Evolutionary conservation across 2,329 filamentous ascomycete genomes (phyloP), one percentile per base, ranked within the genome.

Genomic region (Alternaria arborescens): DNA sequence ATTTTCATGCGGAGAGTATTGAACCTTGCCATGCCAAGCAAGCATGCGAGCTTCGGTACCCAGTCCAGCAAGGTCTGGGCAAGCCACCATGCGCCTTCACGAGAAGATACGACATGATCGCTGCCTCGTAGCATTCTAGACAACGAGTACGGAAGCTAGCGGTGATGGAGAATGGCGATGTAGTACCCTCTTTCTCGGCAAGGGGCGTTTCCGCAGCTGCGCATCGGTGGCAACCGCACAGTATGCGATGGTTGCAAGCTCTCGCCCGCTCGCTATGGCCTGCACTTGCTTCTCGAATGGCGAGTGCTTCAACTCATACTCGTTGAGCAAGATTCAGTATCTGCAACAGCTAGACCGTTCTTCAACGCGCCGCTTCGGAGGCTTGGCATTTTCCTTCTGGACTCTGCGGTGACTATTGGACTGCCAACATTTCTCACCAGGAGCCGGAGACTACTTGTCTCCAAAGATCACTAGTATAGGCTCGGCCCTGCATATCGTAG

Each of bases 51-150:
- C 32, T 36, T n/a, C 16, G 12, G n/a, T 18, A 20, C 11, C 48
- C 34, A 54, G 24, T 36, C 43, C 26, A 42, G 14, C 26, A 16
- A 52, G 54, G 40, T 38, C 44, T 46, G 18, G 47, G 18, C 34
- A 51, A 52, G 60, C 51, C 55, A 59, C 51, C 18, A 51, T 52
- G 26, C 60, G 55, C n/a, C 34, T 18, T 55, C 30, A 44, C 58
- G 51, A 55, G 48, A 43, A 38, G 30, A 51, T 36, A 50, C 34
- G 54, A 56, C 46, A 51, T 36, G 34, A 48, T 48, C 14, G 26
- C 28, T 32, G 24, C 43, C 28, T 48, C 43, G 36, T 28, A 22
- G 46, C 44, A 41, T 22, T 38, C 40, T 56, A 26, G 53, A 51
- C 24, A 34, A 34, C 34, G 10, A 30, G 36, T 43, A 48, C 20